Conservation (phyloP, 2,329 filamentous ascomycete genomes). For the Aspergillus awamori region DNA sequence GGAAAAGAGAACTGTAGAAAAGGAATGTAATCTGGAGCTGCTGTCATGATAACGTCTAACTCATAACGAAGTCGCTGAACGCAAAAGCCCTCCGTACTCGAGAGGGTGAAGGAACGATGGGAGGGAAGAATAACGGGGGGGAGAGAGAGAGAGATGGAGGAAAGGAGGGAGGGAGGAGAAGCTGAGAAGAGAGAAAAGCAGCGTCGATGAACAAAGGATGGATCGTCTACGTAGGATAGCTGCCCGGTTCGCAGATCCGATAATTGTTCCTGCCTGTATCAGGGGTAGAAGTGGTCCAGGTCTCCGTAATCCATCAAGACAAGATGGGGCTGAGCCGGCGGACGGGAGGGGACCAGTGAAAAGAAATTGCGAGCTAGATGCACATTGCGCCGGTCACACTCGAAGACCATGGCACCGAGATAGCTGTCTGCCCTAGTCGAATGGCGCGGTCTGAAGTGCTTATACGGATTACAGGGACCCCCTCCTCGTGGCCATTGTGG, state of each 20-base stretch:
- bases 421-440: constrained; percentile 1
- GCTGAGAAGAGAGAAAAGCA: not conserved
- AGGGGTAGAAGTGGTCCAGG: constrained; percentile 21
- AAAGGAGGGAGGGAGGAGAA: constrained; percentile 4
- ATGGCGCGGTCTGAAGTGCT: not conserved
- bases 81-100: not conserved
- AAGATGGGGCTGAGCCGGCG: constrained; percentile 16
- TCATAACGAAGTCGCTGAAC: not conserved
- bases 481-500: not conserved
- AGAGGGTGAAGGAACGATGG: constrained; percentile 1
- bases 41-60: constrained; percentile 15
- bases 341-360: constrained; percentile 8
- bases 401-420: not conserved
- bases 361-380: not conserved
- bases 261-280: constrained; percentile 21
- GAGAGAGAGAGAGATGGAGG: not conserved
- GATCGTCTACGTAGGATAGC: constrained; percentile 10
- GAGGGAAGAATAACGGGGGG: constrained; percentile 2
- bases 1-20: not conserved
- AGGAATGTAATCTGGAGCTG: not conserved
- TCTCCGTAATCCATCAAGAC: constrained; percentile 17
- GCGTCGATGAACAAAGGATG: not conserved
- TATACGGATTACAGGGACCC: not conserved
- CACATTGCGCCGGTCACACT: constrained; percentile 1
- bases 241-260: constrained; percentile 22